Evolutionary conservation across 371 early-diverging fungal genomes (phyloP), one percentile per base, ranked within the genome.

Genomic region (Mortierella sp.): DNA sequence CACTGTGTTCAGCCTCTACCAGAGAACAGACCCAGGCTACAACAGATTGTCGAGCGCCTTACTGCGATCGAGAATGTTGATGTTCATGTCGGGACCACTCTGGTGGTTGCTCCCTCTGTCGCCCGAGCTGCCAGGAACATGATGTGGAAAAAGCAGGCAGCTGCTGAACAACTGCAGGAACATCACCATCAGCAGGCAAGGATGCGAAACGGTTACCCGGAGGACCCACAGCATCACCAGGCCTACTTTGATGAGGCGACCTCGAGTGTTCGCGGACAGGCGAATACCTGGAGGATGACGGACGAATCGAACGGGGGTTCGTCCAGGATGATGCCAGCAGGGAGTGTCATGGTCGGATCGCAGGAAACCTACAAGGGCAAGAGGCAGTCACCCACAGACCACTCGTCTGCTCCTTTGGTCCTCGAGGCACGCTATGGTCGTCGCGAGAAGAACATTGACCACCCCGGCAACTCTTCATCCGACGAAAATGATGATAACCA

Each of bases 51-150:
- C 7, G 78, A 77, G 44, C 78, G 72, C 0, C 53, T 82, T 24
- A 82, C 82, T 0, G 63, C 78, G 4, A 82, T 82, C 37, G 82
- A 82, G 47, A 82, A 71, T 39, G 78, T 82, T 47, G 82, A 82
- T 47, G 64, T 82, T 40, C 82, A 82, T 74, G 82, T 82, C 8
- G 82, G 82, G 0, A 82, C 82, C 0, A 82, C 82, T 0, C 58
- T 82, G 24, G 68, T 82, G 2, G 82, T 82, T 9, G 82, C 82
- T 0, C 82, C 82, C 2, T 82, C 82, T 1, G 82, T 82, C 2
- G 82, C 82, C 13, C 67, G 82, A 26, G 82, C 82, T 0, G 82
- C 82, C 19, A 61, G 82, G 61, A 82, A 82, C 14, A 77, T 82
- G 75, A 74, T 74, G 82, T 48, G 71, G 68, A 74, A 68, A 50